Evolutionary conservation across 78 protist genomes (phyloP), one percentile per base, ranked within the genome.

Genomic region (Dictyostelium capitatum): DNA sequence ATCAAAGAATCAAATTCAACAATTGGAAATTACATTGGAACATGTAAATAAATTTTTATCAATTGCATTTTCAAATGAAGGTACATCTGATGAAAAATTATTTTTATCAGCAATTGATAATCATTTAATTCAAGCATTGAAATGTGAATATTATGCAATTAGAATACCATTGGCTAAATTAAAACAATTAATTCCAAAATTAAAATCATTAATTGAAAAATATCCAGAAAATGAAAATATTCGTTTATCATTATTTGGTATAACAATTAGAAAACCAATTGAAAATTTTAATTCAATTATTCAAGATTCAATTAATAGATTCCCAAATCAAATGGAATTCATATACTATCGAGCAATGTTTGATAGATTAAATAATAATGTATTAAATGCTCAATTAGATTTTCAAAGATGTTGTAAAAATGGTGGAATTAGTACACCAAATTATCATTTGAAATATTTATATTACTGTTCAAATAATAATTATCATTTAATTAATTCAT

Each of bases 211-310:
- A 17, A 62, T 25, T 62, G 28, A 57, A 57, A 28, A 62, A 0
- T 30, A 62, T 62, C n/a, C 28, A 11, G 28, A 25, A 62, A 62
- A 62, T 62, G 70, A 30, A 62, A 62, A 37, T 2, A 1, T 37
- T 37, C 43, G 70, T 25, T 62, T 62, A 25, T 30, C 28, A 62
- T 62, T 62, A 62, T 62, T 62, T 25, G 23, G 19, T 10, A 25
- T 62, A 62, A 62, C 70, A 62, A 62, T 62, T 62, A n/a, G 70
- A 23, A 62, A 62, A 62, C 70, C 70, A 62, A 62, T 62, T 62
- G 12, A 11, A 62, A 23, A n/a, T 23, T n/a, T 62, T 25, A 62
- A 62, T 9, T 17, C n/a, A 62, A 25, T 62, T 32, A 62, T 62
- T 25, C 10, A 11, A 25, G 70, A 62, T 25, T 62, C 70, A 62